Evolutionary conservation across 23 red algal species (phyloP).

Genomic region (Cyanidium caldarium): DNA sequence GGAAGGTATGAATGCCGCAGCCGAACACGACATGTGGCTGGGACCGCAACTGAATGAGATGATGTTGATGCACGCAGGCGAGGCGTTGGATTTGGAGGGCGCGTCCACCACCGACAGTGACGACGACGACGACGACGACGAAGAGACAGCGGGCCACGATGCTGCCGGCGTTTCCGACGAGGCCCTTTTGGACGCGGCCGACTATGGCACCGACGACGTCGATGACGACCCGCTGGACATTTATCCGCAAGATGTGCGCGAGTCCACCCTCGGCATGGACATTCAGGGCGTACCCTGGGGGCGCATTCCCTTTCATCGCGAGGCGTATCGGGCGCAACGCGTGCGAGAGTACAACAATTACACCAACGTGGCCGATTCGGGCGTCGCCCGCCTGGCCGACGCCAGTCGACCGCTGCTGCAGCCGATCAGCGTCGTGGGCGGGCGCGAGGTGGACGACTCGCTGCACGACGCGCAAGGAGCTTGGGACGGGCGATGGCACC

Average conservation of each 20-base stretch:
- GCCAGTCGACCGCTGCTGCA: neutral
- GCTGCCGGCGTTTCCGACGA: too few relatives aligned
- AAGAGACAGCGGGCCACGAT: too few relatives aligned
- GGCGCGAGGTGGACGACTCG: neutral
- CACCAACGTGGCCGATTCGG: neutral
- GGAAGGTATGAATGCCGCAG: too few relatives aligned
- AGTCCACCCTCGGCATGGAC: conserved; percentile 22
- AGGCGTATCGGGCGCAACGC: conserved; percentile 36
- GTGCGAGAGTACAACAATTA: conserved; percentile 22
- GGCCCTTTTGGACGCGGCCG: too few relatives aligned
- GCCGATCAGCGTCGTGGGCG: neutral
- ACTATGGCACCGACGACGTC: conserved; percentile 20
- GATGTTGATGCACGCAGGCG: too few relatives aligned
- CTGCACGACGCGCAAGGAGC: too few relatives aligned
- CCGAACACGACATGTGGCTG: too few relatives aligned
- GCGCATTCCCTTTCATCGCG: conserved; percentile 25
- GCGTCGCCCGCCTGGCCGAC: neutral
- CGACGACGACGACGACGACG: too few relatives aligned
- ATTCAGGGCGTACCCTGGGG: conserved; percentile 90
- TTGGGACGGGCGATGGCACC: too few relatives aligned
- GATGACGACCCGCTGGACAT: conserved; percentile 16
- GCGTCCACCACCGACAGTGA: too few relatives aligned
- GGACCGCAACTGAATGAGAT: too few relatives aligned
- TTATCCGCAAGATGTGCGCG: neutral
- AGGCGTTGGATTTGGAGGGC: too few relatives aligned